Percentiles rank a stretch among this genome's conserved stretches.
These are phyloP conservation scores for Suillus weaverae DNA, from an alignment of 768 basidiomycete species.

Conservation along the genomic window DNA sequence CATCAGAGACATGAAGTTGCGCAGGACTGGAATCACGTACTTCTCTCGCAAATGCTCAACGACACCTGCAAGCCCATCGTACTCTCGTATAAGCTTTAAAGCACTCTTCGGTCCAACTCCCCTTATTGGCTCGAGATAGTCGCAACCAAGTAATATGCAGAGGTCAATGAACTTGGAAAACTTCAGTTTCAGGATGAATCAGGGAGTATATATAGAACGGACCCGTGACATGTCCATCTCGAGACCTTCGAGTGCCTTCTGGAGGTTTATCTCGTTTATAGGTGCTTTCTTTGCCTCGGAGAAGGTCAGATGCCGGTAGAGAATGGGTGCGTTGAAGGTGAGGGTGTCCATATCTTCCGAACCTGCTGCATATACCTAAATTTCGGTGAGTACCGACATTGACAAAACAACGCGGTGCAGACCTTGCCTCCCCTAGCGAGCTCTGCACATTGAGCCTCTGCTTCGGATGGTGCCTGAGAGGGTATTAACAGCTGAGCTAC, in stretches of 20 bases:
- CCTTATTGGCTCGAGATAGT: conserved; percentile 98
- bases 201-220: neutral
- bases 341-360: conserved; percentile 99
- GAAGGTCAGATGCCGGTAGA: conserved; percentile 95
- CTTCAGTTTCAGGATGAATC: neutral
- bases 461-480: conserved; percentile 91
- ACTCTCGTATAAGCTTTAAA: conserved; percentile 86
- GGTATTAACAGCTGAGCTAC: conserved; percentile 1
- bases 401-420: neutral
- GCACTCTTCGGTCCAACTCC: conserved; percentile 96
- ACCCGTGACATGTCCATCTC: conserved; percentile 93
- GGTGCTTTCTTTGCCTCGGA: conserved; percentile 97
- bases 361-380: conserved; percentile 91
- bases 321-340: conserved; percentile 88
- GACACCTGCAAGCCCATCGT: conserved; percentile 69
- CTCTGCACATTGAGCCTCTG: conserved; percentile 98
- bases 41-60: conserved; percentile 79
- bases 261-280: conserved; percentile 87
- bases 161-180: conserved; percentile 83
- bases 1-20: neutral
- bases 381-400: conserved; percentile 1
- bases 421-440: conserved; percentile 95
- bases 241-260: conserved; percentile 82
- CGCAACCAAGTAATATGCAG: conserved; percentile 95
- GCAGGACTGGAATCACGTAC: conserved; percentile 36